These are phyloP conservation scores for Guyanaporus albipodus DNA, from an alignment of 768 basidiomycete genomes.

Conservation along the genomic window DNA sequence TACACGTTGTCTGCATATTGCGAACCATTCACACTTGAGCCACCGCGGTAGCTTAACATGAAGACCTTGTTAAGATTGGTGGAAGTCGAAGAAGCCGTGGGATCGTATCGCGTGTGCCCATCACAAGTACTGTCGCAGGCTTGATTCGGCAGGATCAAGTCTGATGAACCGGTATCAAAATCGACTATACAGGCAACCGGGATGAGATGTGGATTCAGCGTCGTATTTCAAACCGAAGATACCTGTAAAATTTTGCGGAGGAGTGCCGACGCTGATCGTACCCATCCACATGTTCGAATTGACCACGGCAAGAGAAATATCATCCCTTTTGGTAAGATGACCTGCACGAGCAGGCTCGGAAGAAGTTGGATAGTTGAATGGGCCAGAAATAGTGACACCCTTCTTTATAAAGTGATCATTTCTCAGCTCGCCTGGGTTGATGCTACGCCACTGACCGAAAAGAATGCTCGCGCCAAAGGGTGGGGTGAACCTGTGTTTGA, in stretches of 20 bases:
- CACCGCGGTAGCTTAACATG: slow-evolving; percentile 36
- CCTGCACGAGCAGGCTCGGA: background rate
- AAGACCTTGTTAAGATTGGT: slow-evolving; percentile 25
- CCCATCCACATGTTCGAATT: slow-evolving; percentile 44
- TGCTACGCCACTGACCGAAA: slow-evolving; percentile 3
- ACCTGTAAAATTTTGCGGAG: slow-evolving; percentile 42
- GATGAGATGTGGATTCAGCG: background rate
- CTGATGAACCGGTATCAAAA: slow-evolving; percentile 52
- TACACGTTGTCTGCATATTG: slow-evolving; percentile 43
- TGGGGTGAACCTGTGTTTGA: slow-evolving; percentile 43
- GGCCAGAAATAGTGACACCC: background rate
- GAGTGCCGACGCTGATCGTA: slow-evolving; percentile 44
- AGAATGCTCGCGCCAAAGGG: slow-evolving; percentile 23
- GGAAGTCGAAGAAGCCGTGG: slow-evolving; percentile 31
- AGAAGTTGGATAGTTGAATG: background rate
- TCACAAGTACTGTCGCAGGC: slow-evolving; percentile 30
- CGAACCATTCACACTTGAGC: slow-evolving; percentile 35
- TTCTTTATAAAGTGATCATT: slow-evolving; percentile 7
- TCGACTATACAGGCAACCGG: slow-evolving; percentile 35
- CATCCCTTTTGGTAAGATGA: slow-evolving; percentile 26
- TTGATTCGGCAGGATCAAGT: slow-evolving; percentile 40
- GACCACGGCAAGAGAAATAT: slow-evolving; percentile 35
- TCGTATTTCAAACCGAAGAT: background rate
- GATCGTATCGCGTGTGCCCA: slow-evolving; percentile 31
- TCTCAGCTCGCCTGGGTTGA: background rate